These are phyloP conservation scores for Maudiozyma saulgeensis DNA, from an alignment of 805 yeast species.

Conservation along the genomic window DNA sequence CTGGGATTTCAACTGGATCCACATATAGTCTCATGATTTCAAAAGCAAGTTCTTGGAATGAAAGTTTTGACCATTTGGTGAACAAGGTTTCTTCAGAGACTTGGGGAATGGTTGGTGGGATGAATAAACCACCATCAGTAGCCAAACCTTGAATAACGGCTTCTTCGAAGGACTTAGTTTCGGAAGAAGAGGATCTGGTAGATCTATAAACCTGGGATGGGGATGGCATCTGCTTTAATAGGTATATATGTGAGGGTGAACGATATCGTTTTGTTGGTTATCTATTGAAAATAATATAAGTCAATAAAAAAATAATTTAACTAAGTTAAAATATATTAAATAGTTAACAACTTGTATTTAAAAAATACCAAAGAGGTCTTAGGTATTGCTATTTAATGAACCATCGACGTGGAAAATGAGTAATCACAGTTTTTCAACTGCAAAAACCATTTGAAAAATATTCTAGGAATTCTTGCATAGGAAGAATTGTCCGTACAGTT, in stretches of 20 bases:
- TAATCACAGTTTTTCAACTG: background rate
- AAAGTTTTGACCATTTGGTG: slow-evolving; percentile 57
- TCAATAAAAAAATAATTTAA: too few species aligned
- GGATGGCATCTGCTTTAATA: slow-evolving; percentile 12
- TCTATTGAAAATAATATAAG: too few species aligned
- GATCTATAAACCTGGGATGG: slow-evolving; percentile 65
- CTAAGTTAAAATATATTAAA: too few species aligned
- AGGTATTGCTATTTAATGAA: background rate
- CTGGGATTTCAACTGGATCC: slow-evolving; percentile 59
- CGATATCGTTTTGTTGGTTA: too few species aligned
- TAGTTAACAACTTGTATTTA: too few species aligned
- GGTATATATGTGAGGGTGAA: too few species aligned
- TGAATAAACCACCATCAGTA: slow-evolving; percentile 89
- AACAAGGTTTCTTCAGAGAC: slow-evolving; percentile 46
- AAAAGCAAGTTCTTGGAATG: slow-evolving; percentile 81
- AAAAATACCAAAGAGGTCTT: too few species aligned
- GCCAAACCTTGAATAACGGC: slow-evolving; percentile 88
- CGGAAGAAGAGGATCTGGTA: slow-evolving; percentile 51
- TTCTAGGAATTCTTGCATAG: too few species aligned
- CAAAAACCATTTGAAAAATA: too few species aligned
- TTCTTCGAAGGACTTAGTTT: slow-evolving; percentile 61
- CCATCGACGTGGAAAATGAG: background rate
- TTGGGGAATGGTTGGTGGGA: slow-evolving; percentile 75
- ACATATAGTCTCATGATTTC: slow-evolving; percentile 78
- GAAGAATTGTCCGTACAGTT: too few species aligned